phyloP scores from a whole-genome alignment of 2,329 filamentous ascomycete species.

The Xylariaceae sp. region DNA sequence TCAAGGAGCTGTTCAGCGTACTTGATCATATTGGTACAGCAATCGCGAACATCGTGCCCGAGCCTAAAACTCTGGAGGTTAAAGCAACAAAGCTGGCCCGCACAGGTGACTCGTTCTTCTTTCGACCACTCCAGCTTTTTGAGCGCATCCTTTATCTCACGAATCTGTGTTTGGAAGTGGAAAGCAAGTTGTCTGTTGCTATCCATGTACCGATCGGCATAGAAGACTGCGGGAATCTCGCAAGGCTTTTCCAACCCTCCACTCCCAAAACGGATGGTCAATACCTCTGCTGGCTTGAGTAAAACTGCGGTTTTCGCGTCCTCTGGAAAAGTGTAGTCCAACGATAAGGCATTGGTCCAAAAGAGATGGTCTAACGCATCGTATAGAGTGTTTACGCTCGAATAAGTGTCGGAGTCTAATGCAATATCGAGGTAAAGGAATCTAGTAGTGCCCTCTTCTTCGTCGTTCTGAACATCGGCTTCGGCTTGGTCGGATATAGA shows the following conservation, averaged over 20 bases:
- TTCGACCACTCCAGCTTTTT: constrained; percentile 22
- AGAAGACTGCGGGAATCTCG: constrained; percentile 50
- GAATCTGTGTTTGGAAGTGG: constrained; percentile 40
- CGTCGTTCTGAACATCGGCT: constrained; percentile 30
- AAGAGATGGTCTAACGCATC: constrained; percentile 47
- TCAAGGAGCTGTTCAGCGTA: constrained; percentile 24
- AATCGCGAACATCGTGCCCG: constrained; percentile 27
- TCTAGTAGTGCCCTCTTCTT: constrained; percentile 16
- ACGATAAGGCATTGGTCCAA: constrained; percentile 43
- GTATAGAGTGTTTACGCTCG: constrained; percentile 42
- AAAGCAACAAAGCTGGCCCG: constrained; percentile 23
- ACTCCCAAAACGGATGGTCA: constrained; percentile 45
- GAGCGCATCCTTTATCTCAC: constrained; percentile 25
- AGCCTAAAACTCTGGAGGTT: constrained; percentile 23
- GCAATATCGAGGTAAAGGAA: constrained; percentile 44
- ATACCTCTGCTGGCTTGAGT: constrained; percentile 46
- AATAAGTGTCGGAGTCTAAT: constrained; percentile 36
- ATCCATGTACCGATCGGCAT: constrained; percentile 51
- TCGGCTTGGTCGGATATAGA: constrained; percentile 11
- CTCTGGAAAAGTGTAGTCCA: constrained; percentile 33
- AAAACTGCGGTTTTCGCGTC: constrained; percentile 42
- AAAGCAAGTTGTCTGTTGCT: constrained; percentile 43
- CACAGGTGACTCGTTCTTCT: constrained; percentile 21
- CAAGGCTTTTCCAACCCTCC: constrained; percentile 42
- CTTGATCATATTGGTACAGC: constrained; percentile 26